Conservation (phyloP, 768 basidiomycete species). For the Tricholoma flavovirens region DNA sequence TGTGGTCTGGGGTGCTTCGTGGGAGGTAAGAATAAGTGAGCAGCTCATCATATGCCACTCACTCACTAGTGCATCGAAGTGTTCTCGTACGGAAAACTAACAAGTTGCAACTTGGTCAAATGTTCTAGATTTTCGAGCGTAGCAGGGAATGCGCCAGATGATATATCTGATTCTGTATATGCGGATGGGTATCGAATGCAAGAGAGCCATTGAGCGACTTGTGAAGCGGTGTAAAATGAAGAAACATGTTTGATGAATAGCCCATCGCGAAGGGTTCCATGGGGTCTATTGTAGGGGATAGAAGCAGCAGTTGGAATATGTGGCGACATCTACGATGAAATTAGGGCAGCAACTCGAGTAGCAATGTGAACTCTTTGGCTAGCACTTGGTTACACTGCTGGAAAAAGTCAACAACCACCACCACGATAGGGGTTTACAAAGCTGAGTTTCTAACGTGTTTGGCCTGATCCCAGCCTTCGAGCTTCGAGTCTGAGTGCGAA, state of each 20-base stretch:
- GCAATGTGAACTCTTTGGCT: no score
- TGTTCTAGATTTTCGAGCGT: slow-evolving; percentile 22
- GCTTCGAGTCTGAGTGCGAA: no score
- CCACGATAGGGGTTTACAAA: no score
- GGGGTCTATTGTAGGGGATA: background rate
- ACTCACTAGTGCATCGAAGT: slow-evolving; percentile 35
- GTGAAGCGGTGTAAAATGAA: slow-evolving; percentile 10
- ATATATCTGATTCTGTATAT: slow-evolving; percentile 13
- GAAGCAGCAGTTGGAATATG: background rate
- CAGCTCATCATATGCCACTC: background rate
- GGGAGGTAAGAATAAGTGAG: background rate
- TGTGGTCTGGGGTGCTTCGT: background rate
- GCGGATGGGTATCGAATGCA: slow-evolving; percentile 17
- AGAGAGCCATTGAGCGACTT: slow-evolving; percentile 19
- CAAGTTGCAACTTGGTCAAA: slow-evolving; percentile 22
- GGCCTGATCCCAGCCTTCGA: no score
- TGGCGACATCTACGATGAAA: background rate
- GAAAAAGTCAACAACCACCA: no score
- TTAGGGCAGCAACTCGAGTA: background rate
- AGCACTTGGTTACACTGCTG: background rate
- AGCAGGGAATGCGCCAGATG: slow-evolving; percentile 15
- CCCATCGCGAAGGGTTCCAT: slow-evolving; percentile 9
- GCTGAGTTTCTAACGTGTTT: no score
- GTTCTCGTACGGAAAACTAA: slow-evolving; percentile 34
- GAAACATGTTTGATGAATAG: slow-evolving; percentile 9